Base-by-base conservation (phyloP, 2,329 filamentous ascomycete genomes). In the Colletotrichum chlorophyti region DNA sequence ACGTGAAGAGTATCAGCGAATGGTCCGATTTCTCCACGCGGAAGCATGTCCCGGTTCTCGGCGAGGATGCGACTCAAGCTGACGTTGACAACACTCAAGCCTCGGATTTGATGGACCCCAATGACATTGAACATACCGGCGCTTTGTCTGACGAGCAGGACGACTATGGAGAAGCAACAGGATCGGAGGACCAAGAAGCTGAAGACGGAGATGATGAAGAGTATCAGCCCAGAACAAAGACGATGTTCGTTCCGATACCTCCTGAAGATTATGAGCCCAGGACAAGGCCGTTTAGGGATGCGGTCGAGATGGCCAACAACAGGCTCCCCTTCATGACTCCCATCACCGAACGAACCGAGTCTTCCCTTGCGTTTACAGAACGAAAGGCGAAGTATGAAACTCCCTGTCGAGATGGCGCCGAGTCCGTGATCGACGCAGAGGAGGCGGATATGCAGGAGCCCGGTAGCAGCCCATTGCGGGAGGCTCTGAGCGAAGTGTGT, bases 241-340 rank as follows among this genome's bases (percentile, higher is more conserved):
- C 83, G 2, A 77, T 79, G n/a, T 97, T 91, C 68, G 82, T 95
- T 15, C 91, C 91, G 1, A 82, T 94, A 31, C 90, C 90, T 1
- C 93, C 93, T 0, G 91, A 96, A 69, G 91, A 96, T 72, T 96
- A 93, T 71, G 87, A 93, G 65, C 86, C 91, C 40, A 89, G 91
- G 15, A 89, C 84, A 54, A 84, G 88, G 43, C 90, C 91, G 58
- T 97, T 90, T 80, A 88, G 93, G 69, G 91, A 97, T 73, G 86
- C 91, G 69, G 83, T 78, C 31, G 84, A 93, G 71, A 82, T 89
- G 72, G 92, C 93, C 59, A 96, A 97, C 68, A 97, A 93, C 74
- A 89, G 93, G 52, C 80, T 98, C 9, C 95, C 94, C 3, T 99
- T 98, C 72, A 98, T 99, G 95, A 99, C 95, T 0, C 95, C 95